A percentile compares a stretch with the other conserved stretches of the same genome.
Conservation (phyloP, 768 basidiomycete species). For the Phanerochaete sordida region DNA sequence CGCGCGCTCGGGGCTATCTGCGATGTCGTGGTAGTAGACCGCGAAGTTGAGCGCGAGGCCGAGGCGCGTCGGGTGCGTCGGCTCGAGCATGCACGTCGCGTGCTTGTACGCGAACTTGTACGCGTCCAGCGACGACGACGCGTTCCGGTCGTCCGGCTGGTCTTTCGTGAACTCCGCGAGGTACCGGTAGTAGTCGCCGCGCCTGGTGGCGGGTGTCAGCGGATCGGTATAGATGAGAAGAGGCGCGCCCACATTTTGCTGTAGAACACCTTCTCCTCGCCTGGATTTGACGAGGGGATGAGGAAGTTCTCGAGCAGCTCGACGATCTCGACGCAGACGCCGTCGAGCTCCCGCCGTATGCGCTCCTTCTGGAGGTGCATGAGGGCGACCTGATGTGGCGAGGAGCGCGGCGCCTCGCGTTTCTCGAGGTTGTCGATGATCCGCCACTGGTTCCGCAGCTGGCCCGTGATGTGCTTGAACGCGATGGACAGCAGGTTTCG, state of each 20-base stretch:
- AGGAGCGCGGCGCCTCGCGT: conserved; percentile 49
- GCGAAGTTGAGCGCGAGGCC: conserved; percentile 90
- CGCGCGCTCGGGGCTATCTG: conserved; percentile 80
- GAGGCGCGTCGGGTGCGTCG: conserved; percentile 82
- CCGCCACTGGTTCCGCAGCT: conserved; percentile 81
- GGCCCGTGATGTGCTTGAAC: conserved; percentile 88
- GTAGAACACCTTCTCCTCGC: conserved; percentile 88
- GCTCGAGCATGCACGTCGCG: conserved; percentile 66
- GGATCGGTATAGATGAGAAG: neutral
- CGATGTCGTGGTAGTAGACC: conserved; percentile 91
- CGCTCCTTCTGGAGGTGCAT: conserved; percentile 70
- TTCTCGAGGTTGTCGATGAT: conserved; percentile 75
- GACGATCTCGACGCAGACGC: conserved; percentile 78
- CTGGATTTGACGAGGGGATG: conserved; percentile 59
- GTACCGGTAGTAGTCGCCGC: conserved; percentile 14
- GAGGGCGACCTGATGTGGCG: conserved; percentile 57
- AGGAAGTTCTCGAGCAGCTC: conserved; percentile 58
- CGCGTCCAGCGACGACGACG: conserved; percentile 74
- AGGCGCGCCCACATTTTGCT: conserved; percentile 66
- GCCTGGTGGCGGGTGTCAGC: neutral
- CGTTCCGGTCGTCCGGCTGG: conserved; percentile 63
- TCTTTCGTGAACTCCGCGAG: conserved; percentile 74
- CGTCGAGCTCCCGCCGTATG: conserved; percentile 74
- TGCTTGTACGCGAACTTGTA: conserved; percentile 87
- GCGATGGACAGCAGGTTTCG: conserved; percentile 86